Percentiles rank a stretch among this genome's conserved stretches.
Conservation (phyloP, 306 rosid species). For the Cucurbita moschata region DNA sequence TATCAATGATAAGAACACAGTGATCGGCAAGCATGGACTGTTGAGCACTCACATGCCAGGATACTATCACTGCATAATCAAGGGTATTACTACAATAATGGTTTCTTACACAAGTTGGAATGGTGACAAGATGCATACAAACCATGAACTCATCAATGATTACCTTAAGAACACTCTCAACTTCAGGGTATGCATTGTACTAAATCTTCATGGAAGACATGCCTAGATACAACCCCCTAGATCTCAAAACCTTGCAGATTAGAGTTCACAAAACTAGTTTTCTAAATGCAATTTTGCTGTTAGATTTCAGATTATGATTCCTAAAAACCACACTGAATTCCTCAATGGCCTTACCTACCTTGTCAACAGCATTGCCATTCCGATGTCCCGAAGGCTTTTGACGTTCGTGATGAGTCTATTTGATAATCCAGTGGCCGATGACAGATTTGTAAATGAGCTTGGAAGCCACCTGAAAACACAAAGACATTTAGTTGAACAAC, state of each 20-base stretch:
- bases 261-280: neutral
- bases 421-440: conserved; percentile 26
- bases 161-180: conserved; percentile 9
- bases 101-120: conserved; percentile 9
- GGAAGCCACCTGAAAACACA: conserved; percentile 9
- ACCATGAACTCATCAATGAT: neutral
- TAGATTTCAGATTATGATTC: conserved; percentile 22
- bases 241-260: neutral
- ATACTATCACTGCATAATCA: conserved; percentile 1
- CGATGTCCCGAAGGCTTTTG: conserved; percentile 22
- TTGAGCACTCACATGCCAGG: conserved; percentile 7
- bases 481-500: neutral
- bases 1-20: conserved; percentile 5
- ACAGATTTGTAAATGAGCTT: conserved; percentile 19
- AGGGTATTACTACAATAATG: conserved; percentile 8
- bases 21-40: neutral
- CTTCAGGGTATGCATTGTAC: conserved; percentile 3
- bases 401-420: conserved; percentile 24
- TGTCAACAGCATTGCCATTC: conserved; percentile 11
- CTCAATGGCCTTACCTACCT: conserved; percentile 14
- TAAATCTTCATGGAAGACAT: neutral
- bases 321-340: conserved; percentile 18
- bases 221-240: neutral
- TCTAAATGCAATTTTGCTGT: neutral
- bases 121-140: conserved; percentile 6